These are phyloP conservation scores for Cylindricascospora bacillispora DNA, from an alignment of 1,139 yeast species.

Conservation along the genomic window DNA sequence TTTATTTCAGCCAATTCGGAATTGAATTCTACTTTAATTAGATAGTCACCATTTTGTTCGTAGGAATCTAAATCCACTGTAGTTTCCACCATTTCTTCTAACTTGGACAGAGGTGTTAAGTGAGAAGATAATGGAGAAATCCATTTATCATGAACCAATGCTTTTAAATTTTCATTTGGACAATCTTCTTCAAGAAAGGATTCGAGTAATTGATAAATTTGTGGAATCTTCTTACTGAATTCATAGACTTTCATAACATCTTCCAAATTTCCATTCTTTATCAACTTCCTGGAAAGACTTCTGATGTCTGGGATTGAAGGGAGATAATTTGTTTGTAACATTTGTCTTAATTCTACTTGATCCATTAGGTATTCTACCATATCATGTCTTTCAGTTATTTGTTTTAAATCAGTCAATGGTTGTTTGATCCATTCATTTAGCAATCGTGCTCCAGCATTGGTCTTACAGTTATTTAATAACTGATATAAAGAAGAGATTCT, in stretches of 20 bases:
- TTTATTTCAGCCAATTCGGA: constrained; percentile 55
- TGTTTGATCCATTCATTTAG: constrained; percentile 93
- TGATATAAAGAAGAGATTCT: constrained; percentile 64
- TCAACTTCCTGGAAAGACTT: constrained; percentile 55
- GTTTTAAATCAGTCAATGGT: constrained; percentile 56
- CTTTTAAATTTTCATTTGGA: constrained; percentile 17
- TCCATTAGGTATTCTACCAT: constrained; percentile 63
- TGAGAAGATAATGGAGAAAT: constrained; percentile 40
- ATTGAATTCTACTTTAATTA: constrained; percentile 83
- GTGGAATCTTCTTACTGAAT: constrained; percentile 59
- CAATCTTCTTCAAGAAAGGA: constrained; percentile 29
- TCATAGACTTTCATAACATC: constrained; percentile 89
- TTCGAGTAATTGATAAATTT: constrained; percentile 40
- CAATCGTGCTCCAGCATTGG: constrained; percentile 73
- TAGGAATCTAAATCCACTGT: constrained; percentile 80
- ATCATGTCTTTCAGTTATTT: constrained; percentile 55
- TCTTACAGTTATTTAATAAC: constrained; percentile 73
- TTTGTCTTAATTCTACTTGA: constrained; percentile 53
- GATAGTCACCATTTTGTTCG: constrained; percentile 56
- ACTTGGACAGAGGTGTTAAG: constrained; percentile 43
- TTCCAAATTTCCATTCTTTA: constrained; percentile 48
- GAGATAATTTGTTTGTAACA: constrained; percentile 55
- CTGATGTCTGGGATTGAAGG: constrained; percentile 72
- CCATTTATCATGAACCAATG: constrained; percentile 42
- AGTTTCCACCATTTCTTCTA: constrained; percentile 80